phyloP scores from a whole-genome alignment of 2,329 filamentous ascomycete species.

The Claviceps quebecensis region DNA sequence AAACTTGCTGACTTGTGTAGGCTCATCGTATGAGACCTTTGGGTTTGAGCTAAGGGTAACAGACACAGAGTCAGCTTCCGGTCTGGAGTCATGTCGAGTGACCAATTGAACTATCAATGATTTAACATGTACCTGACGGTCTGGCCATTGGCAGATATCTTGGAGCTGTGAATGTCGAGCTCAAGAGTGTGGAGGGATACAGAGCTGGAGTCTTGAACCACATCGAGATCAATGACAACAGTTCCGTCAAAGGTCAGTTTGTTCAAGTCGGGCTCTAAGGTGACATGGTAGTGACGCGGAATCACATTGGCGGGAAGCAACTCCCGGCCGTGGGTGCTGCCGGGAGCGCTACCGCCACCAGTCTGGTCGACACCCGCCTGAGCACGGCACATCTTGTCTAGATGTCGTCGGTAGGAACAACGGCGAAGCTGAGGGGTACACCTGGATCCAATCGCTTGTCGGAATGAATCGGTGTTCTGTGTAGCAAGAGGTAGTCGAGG shows the following conservation, averaged over 20 bases:
- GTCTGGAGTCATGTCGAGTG: not conserved
- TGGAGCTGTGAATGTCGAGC: conserved; percentile 62
- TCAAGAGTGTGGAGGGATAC: conserved; percentile 83
- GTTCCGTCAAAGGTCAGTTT: conserved; percentile 77
- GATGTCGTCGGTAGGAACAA: conserved; percentile 59
- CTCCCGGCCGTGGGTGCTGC: conserved; percentile 40
- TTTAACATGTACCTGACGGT: conserved; percentile 25
- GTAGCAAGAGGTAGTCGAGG: not conserved
- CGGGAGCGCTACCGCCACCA: conserved; percentile 15
- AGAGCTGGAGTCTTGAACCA: conserved; percentile 68
- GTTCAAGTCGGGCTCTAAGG: conserved; percentile 78
- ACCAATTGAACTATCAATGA: not conserved
- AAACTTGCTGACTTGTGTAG: conserved; percentile 70
- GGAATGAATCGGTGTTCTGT: not conserved
- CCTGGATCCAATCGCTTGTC: not conserved
- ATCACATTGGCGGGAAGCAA: conserved; percentile 85
- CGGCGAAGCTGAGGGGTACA: conserved; percentile 28
- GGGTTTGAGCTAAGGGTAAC: conserved; percentile 10
- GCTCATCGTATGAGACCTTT: conserved; percentile 57
- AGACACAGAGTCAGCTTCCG: not conserved
- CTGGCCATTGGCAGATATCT: conserved; percentile 30
- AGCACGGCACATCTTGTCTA: conserved; percentile 48
- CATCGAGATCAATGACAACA: conserved; percentile 71
- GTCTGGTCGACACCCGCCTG: conserved; percentile 21
- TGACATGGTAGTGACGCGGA: conserved; percentile 82